Evolutionary conservation across 164 flowering plant species (phyloP), one percentile per base, ranked within the genome.

Genomic region (Kalanchoe fedtschenkoi): DNA sequence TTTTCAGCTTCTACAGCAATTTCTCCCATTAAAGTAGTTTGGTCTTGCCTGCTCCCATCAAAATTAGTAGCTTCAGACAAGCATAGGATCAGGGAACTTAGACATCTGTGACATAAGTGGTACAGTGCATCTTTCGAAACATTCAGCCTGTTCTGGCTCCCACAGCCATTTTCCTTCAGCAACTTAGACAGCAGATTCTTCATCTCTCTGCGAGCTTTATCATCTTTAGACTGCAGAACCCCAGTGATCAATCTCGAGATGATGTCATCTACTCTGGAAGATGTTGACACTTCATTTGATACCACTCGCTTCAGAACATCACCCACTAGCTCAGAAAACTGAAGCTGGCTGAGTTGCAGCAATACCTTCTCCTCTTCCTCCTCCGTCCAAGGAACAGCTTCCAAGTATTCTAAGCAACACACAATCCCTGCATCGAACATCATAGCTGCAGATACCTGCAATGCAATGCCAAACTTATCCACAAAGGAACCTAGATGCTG

Each of bases 341-440:
- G 73, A 66, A 87, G 91, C 65, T 83, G 71, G 64, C 41, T 62
- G 19, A 92, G 82, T 58, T 64, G 69, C 33, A 78, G 77, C 39
- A 89, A 66, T 5, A 92, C 77, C 60, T 73, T 82, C 65, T 82
- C 84, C 70, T 87, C 96, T 70, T 92, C 96, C 35, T 86, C 88
- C 62, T 84, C 88, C 14, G 93, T 70, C 97, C 98, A 92, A 17
- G 98, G 98, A 63, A 85, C 79, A 21, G 96, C 89, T 74, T 89
- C 96, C 75, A 92, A 69, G 68, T 81, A 81, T 54, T 87, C 90
- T 60, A 92, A 69, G 70, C 98, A 92, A n/a, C 88, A 79, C 47
- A 34, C 37, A 30, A 83, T 76, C 37, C 95, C 95, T 1, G 59
- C 72, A 62, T 86, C 89, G 79, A 84, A 92, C 77, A 76, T 71